Conservation (phyloP, 2,329 filamentous ascomycete genomes). For the Ilyonectria destructans region DNA sequence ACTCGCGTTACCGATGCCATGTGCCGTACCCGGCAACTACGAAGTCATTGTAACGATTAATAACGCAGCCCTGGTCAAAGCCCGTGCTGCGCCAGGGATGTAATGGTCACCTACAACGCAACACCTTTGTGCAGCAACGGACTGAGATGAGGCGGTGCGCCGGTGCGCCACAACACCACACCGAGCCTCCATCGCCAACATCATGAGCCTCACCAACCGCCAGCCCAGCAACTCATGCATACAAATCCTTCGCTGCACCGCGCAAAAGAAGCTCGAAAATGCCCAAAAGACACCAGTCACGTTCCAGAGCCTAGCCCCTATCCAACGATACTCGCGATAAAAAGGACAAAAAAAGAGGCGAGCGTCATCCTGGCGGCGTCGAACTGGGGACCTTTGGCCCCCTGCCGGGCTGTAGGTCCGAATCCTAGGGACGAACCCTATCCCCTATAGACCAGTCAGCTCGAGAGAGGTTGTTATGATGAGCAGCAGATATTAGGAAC, state of each 20-base stretch:
- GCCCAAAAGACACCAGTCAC: too few species aligned
- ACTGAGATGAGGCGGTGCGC: background rate
- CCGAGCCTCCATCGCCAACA: background rate
- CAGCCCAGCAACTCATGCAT: background rate
- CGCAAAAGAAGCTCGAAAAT: background rate
- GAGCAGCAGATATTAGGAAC: too few species aligned
- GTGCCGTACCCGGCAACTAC: constrained; percentile 25
- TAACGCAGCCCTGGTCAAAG: constrained; percentile 15
- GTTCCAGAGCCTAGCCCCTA: too few species aligned
- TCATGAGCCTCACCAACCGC: background rate
- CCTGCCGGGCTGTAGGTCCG: too few species aligned
- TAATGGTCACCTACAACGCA: constrained; percentile 15
- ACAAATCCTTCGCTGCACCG: background rate
- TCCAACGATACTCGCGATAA: too few species aligned
- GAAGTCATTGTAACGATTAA: constrained; percentile 1
- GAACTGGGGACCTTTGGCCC: too few species aligned
- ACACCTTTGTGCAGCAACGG: constrained; percentile 8
- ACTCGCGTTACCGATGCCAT: constrained; percentile 29
- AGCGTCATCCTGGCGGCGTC: too few species aligned
- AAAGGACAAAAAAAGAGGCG: too few species aligned
- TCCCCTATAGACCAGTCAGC: too few species aligned
- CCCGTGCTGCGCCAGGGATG: constrained; percentile 8
- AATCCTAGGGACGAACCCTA: too few species aligned
- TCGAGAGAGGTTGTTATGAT: too few species aligned
- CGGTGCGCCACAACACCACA: background rate